These are phyloP conservation scores for Cryptococcus sp. DNA, from an alignment of 1,284 basidiomycete species.

Conservation along the genomic window DNA sequence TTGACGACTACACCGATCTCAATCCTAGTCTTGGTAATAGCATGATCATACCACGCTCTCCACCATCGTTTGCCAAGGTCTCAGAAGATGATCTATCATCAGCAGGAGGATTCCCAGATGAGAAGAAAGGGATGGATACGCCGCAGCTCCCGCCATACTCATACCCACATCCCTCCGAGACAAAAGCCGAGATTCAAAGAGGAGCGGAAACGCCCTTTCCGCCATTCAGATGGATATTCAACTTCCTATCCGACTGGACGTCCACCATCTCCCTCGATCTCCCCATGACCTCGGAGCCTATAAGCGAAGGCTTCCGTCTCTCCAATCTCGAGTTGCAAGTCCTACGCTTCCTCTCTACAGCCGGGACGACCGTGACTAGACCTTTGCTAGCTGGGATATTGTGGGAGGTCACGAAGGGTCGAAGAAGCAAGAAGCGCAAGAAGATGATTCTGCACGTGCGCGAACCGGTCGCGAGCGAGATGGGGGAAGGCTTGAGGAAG, in stretches of 20 bases:
- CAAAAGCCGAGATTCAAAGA: no score
- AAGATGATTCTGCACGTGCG: slow-evolving; percentile 2
- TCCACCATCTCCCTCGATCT: slow-evolving; percentile 1
- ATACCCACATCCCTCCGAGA: no score
- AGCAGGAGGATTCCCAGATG: no score
- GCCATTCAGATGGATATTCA: slow-evolving; percentile 3
- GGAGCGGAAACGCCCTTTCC: background rate
- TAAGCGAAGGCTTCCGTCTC: slow-evolving; percentile 5
- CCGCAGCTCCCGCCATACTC: no score
- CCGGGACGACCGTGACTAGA: background rate
- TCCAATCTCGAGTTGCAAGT: slow-evolving; percentile 8
- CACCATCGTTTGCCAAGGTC: no score
- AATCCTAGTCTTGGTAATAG: no score
- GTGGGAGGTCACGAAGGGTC: slow-evolving; percentile 6
- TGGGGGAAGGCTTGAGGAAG: slow-evolving; percentile 5
- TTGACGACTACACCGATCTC: background rate
- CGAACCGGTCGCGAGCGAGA: slow-evolving; percentile 1
- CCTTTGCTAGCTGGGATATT: background rate
- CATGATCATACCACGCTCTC: no score
- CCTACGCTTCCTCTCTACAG: background rate
- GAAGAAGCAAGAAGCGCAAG: slow-evolving; percentile 3
- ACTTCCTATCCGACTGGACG: slow-evolving; percentile 9
- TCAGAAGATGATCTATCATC: no score
- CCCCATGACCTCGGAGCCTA: slow-evolving; percentile 1
- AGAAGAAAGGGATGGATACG: no score